Conservation (phyloP, 257 asterid genomes). For the Leonotis leonurus region DNA sequence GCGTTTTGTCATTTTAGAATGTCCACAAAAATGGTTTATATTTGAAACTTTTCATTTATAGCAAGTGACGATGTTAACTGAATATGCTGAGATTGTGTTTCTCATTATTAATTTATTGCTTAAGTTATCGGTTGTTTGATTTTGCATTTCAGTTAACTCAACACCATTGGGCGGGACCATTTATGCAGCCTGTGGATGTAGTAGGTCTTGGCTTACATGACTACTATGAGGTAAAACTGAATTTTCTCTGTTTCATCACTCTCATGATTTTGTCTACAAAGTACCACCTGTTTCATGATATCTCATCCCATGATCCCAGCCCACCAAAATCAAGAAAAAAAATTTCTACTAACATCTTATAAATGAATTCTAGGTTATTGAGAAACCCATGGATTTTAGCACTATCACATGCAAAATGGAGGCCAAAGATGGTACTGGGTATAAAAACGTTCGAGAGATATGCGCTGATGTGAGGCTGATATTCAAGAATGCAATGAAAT, state of each 20-base stretch:
- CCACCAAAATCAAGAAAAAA: neutral
- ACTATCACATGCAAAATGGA: slow-evolving; percentile 81
- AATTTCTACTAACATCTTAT: slow-evolving; percentile 1
- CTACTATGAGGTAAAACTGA: slow-evolving; percentile 55
- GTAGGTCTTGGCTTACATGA: slow-evolving; percentile 80
- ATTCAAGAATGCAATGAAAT: slow-evolving; percentile 89
- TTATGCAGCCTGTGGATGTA: slow-evolving; percentile 92
- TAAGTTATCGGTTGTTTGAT: slow-evolving; percentile 1
- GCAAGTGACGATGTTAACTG: too few relatives aligned
- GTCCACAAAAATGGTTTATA: too few relatives aligned
- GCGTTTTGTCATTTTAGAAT: too few relatives aligned
- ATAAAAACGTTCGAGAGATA: slow-evolving; percentile 78
- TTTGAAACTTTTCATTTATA: too few relatives aligned
- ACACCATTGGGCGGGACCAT: slow-evolving; percentile 88
- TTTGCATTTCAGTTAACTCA: slow-evolving; percentile 57
- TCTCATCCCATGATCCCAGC: too few relatives aligned
- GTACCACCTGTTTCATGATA: too few relatives aligned
- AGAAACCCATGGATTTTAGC: slow-evolving; percentile 96
- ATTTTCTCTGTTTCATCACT: neutral
- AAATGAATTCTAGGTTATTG: slow-evolving; percentile 51
- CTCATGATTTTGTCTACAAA: neutral
- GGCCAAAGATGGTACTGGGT: slow-evolving; percentile 73
- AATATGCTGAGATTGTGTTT: neutral
- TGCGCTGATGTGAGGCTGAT: slow-evolving; percentile 79
- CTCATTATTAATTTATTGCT: neutral